Conservation (phyloP, 2,329 filamentous ascomycete species). For the Neopestalotiopsis rosae region DNA sequence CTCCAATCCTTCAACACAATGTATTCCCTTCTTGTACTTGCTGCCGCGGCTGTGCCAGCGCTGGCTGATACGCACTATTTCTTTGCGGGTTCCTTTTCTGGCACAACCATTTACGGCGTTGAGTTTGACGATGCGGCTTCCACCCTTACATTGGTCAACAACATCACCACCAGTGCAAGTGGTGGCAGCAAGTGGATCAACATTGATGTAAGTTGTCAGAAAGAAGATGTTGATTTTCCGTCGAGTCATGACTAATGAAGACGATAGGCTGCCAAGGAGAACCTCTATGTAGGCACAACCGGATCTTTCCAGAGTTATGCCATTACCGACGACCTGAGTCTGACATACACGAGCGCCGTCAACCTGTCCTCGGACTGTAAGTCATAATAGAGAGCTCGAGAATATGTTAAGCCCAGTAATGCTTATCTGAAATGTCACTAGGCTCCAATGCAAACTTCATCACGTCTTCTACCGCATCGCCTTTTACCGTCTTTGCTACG, state of each 20-base stretch:
- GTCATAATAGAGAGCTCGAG: background rate
- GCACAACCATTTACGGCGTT: slow-evolving; percentile 27
- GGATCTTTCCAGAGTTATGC: slow-evolving; percentile 26
- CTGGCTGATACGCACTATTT: slow-evolving; percentile 21
- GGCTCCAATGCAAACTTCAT: slow-evolving; percentile 27
- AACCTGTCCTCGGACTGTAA: slow-evolving; percentile 22
- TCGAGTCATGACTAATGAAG: background rate
- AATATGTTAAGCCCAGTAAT: background rate
- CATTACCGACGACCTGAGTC: slow-evolving; percentile 22
- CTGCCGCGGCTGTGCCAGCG: slow-evolving; percentile 1
- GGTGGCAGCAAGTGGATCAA: slow-evolving; percentile 28
- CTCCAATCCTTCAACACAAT: background rate
- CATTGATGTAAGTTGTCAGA: slow-evolving; percentile 26
- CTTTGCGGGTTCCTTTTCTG: slow-evolving; percentile 24
- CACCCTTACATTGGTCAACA: slow-evolving; percentile 28
- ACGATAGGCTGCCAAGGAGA: slow-evolving; percentile 13
- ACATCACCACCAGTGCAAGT: slow-evolving; percentile 24
- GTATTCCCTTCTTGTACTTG: background rate
- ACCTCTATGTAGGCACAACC: slow-evolving; percentile 27
- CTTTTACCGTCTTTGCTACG: slow-evolving; percentile 29
- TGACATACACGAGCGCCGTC: slow-evolving; percentile 25
- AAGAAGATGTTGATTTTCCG: background rate
- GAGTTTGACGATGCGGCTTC: slow-evolving; percentile 35
- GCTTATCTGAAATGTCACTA: background rate
- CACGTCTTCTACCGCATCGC: slow-evolving; percentile 19